Evolutionary conservation across 1,139 yeast species (phyloP).

Genomic region (Geotrichum histeridarum): DNA sequence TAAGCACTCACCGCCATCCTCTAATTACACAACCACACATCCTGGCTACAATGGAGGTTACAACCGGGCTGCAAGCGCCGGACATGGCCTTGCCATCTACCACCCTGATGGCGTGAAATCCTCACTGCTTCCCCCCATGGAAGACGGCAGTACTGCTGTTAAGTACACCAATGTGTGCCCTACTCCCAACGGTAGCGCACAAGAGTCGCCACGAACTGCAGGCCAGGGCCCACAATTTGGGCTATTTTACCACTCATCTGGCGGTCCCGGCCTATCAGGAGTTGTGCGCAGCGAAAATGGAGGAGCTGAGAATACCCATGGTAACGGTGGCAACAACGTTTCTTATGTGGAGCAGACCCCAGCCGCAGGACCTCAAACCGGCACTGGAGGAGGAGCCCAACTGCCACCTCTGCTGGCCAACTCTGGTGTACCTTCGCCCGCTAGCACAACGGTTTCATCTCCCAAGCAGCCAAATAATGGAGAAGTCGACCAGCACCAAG

Average conservation of each 20-base stretch:
- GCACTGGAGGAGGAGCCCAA: neutral
- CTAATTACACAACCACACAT: neutral
- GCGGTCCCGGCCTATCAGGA: neutral
- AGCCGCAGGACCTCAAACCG: neutral
- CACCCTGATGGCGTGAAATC: neutral
- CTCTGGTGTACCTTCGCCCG: constrained; percentile 3
- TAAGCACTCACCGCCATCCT: constrained; percentile 1
- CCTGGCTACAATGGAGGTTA: neutral
- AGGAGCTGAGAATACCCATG: neutral
- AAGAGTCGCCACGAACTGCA: neutral
- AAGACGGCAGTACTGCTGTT: neutral
- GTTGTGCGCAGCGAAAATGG: neutral
- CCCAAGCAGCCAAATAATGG: neutral
- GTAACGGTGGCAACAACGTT: neutral
- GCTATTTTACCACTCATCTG: neutral
- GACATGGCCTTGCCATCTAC: constrained; percentile 3
- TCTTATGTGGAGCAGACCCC: neutral
- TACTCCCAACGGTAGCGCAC: neutral
- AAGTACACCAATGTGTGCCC: constrained; percentile 3
- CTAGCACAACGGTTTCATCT: constrained; percentile 3
- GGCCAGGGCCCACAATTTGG: constrained; percentile 2
- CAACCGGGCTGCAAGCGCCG: neutral
- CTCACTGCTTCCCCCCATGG: neutral
- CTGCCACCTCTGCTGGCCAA: constrained; percentile 1
- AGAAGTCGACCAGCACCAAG: neutral